These are phyloP conservation scores for Podila verticillata DNA, from an alignment of 192 early-diverging fungal species.

Conservation along the genomic window DNA sequence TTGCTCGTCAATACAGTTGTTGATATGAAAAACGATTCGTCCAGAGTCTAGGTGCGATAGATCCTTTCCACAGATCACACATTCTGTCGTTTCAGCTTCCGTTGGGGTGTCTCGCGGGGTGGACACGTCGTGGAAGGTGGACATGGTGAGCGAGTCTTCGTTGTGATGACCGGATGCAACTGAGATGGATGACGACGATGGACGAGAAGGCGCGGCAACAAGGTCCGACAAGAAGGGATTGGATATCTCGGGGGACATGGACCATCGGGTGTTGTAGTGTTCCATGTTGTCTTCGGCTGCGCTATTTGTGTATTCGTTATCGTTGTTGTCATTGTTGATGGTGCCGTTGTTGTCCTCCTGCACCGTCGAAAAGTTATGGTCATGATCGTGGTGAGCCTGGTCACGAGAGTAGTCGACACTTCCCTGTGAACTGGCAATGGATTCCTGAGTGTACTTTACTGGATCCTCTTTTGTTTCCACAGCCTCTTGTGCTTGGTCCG, in stretches of 20 bases:
- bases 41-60: slow-evolving; percentile 27
- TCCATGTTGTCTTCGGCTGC: not conserved
- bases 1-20: slow-evolving; percentile 42
- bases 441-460: slow-evolving; percentile 13
- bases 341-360: not conserved
- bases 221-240: slow-evolving; percentile 15
- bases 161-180: no score
- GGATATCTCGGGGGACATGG: not conserved
- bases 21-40: slow-evolving; percentile 32
- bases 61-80: slow-evolving; percentile 26
- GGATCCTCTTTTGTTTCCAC: not conserved
- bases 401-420: slow-evolving; percentile 4
- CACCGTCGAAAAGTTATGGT: no score
- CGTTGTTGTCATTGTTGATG: not conserved
- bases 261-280: slow-evolving; percentile 1
- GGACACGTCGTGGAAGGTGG: not conserved
- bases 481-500: not conserved
- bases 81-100: slow-evolving; percentile 9
- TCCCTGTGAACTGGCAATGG: slow-evolving; percentile 11
- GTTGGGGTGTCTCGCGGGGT: not conserved
- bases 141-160: not conserved
- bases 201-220: slow-evolving; percentile 1
- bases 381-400: not conserved
- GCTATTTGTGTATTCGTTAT: not conserved
- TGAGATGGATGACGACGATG: no score